Evolutionary conservation across 805 yeast genomes (phyloP), one percentile per base, ranked within the genome.

Genomic region (Groenewaldozyma salmanticensis): DNA sequence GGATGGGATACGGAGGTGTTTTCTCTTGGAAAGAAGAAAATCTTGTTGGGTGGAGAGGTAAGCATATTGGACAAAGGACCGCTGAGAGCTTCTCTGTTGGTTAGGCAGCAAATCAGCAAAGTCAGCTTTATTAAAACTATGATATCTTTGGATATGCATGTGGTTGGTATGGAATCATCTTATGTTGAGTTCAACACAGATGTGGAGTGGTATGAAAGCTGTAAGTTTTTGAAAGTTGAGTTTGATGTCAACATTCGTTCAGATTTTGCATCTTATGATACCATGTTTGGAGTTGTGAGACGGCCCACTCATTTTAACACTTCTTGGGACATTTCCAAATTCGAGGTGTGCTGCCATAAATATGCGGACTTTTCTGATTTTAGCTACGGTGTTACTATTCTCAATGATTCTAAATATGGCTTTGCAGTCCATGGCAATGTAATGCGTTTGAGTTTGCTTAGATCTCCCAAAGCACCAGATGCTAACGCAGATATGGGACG

Each of bases 1-100:
- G 96, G 96, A 2, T 88, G 97, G 97, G 97, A 88, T 59, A 88
- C 96, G 0, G 97, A 88, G 59, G 70, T 88, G 44, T 90, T 75
- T 55, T 81, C 95, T 1, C 71, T 84, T 43, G 82, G 80, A 52
- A 85, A 81, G 55, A 75, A 71, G 57, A 66, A 64, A 39, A 73
- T 75, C 46, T 59, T 78, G 21, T 52, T 53, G 27, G 43, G 47
- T 3, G 59, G 65, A 11, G 62, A 66, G 19, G 61, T 59, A 18
- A 59, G 63, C 0, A 61, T 64, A 11, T 62, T 61, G 21, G 70
- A 68, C 33, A 59, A 61, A 31, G 77, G 79, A 27, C 76, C 81
- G 11, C 64, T 79, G 33, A 71, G 75, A 42, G 73, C 81, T 2
- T 70, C 87, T 0, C 64, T 87, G 31, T 63, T 74, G 43, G 79